Conservation (phyloP, 2,329 filamentous ascomycete species). For the Fusarium mexicanum region DNA sequence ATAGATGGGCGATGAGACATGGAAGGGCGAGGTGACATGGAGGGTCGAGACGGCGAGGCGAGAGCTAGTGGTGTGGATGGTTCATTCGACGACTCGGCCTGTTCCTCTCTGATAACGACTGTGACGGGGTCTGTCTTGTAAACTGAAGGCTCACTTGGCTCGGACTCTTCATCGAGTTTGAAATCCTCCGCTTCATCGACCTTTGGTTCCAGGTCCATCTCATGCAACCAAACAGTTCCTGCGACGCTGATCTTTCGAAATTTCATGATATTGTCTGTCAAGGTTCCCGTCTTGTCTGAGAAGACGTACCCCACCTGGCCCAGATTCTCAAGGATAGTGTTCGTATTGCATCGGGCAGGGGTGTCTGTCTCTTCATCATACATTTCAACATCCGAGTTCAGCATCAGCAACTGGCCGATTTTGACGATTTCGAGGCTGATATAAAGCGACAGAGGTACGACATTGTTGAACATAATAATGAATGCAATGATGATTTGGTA, state of each 20-base stretch:
- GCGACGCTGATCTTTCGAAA: slow-evolving; percentile 93
- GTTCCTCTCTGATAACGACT: slow-evolving; percentile 47
- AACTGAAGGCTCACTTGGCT: slow-evolving; percentile 41
- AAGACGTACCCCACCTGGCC: slow-evolving; percentile 92
- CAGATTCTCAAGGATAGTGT: slow-evolving; percentile 93
- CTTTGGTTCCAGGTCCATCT: slow-evolving; percentile 70
- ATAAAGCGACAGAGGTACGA: slow-evolving; percentile 91
- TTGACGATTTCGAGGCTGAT: slow-evolving; percentile 91
- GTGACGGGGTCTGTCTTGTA: slow-evolving; percentile 44
- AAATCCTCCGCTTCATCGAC: slow-evolving; percentile 31
- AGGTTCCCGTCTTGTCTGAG: slow-evolving; percentile 92
- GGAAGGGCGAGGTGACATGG: slow-evolving; percentile 38
- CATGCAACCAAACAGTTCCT: slow-evolving; percentile 88
- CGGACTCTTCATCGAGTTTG: slow-evolving; percentile 32
- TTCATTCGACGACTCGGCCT: slow-evolving; percentile 11
- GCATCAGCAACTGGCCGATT: slow-evolving; percentile 77
- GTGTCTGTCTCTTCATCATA: slow-evolving; percentile 87
- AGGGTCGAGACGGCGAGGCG: slow-evolving; percentile 46
- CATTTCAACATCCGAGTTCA: slow-evolving; percentile 88
- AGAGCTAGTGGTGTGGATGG: slow-evolving; percentile 20
- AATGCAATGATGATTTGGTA: slow-evolving; percentile 88
- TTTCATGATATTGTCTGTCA: slow-evolving; percentile 96
- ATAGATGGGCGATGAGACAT: slow-evolving; percentile 41
- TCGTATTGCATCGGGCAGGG: slow-evolving; percentile 88
- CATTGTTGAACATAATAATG: slow-evolving; percentile 96